Conservation (phyloP, 352 stramenopile genomes). For the Thraustochytrium striatum region DNA sequence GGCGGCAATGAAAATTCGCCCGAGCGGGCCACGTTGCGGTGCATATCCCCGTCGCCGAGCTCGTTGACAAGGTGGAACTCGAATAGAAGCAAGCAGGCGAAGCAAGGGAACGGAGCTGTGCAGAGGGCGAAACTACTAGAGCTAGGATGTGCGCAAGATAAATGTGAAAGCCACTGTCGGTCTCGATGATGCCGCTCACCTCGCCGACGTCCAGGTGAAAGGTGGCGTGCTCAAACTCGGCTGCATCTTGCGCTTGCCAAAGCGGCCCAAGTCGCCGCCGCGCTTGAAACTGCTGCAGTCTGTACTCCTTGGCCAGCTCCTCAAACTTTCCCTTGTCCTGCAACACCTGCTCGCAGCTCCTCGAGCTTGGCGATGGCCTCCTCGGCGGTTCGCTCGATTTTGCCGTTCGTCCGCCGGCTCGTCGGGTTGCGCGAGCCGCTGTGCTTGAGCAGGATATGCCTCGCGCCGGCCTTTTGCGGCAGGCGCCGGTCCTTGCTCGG, state of each 20-base stretch:
- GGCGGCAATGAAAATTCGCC: too few relatives aligned
- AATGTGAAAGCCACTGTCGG: slow-evolving; percentile 93
- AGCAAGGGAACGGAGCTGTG: too few relatives aligned
- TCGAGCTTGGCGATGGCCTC: slow-evolving; percentile 78
- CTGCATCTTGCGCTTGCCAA: slow-evolving; percentile 84
- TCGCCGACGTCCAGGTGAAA: slow-evolving; percentile 86
- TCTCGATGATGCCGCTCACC: slow-evolving; percentile 88
- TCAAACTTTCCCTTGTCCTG: slow-evolving; percentile 71
- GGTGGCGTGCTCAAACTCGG: slow-evolving; percentile 79
- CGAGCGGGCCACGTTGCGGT: too few relatives aligned
- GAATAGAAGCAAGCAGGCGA: too few relatives aligned
- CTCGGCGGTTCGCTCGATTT: slow-evolving; percentile 81
- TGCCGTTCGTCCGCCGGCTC: slow-evolving; percentile 71
- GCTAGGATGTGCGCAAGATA: slow-evolving; percentile 79
- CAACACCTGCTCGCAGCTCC: slow-evolving; percentile 58
- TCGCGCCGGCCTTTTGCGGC: slow-evolving; percentile 63
- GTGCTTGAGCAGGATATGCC: slow-evolving; percentile 92
- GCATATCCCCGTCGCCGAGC: too few relatives aligned
- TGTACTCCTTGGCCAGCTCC: slow-evolving; percentile 62
- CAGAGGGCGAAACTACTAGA: too few relatives aligned
- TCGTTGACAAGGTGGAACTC: too few relatives aligned
- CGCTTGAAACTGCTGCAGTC: slow-evolving; percentile 70
- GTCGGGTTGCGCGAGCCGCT: slow-evolving; percentile 73
- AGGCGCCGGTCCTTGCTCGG: neutral
- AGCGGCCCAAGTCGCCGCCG: slow-evolving; percentile 79